Conservation (phyloP, 345 rosid species). For the Salix exigua region DNA sequence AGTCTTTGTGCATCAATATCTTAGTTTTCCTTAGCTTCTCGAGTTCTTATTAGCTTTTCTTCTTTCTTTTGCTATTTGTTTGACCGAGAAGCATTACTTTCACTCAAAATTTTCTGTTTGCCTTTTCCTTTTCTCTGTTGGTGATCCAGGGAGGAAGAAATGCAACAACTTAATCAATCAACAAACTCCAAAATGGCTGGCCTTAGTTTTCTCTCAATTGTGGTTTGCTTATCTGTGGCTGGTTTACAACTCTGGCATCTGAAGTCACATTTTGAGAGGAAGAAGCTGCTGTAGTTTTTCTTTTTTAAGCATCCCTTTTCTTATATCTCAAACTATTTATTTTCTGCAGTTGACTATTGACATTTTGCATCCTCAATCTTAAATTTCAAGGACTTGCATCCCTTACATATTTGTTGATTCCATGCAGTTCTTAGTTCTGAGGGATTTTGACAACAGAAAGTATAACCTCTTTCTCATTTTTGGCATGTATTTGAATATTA, state of each 20-base stretch:
- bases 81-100: not conserved
- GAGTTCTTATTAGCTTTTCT: not conserved
- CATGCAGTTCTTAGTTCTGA: not conserved
- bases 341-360: not conserved
- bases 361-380: not conserved
- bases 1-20: too few relatives aligned
- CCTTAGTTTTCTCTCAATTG: constrained; percentile 54
- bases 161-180: constrained; percentile 66
- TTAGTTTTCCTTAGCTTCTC: not conserved
- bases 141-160: constrained; percentile 68
- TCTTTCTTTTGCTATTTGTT: not conserved
- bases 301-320: not conserved
- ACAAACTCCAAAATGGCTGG: constrained; percentile 65
- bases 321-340: not conserved
- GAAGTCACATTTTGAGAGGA: constrained; percentile 79
- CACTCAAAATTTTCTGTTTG: too few relatives aligned
- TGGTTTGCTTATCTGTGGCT: constrained; percentile 68
- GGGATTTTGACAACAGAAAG: not conserved
- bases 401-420: not conserved
- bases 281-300: constrained; percentile 58
- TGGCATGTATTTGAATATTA: not conserved
- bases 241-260: constrained; percentile 80
- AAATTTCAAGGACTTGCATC: not conserved
- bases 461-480: not conserved
- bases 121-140: not conserved